Evolutionary conservation across 1,139 yeast species (phyloP).

Genomic region (Hemisphaericaspora xylofermentans): DNA sequence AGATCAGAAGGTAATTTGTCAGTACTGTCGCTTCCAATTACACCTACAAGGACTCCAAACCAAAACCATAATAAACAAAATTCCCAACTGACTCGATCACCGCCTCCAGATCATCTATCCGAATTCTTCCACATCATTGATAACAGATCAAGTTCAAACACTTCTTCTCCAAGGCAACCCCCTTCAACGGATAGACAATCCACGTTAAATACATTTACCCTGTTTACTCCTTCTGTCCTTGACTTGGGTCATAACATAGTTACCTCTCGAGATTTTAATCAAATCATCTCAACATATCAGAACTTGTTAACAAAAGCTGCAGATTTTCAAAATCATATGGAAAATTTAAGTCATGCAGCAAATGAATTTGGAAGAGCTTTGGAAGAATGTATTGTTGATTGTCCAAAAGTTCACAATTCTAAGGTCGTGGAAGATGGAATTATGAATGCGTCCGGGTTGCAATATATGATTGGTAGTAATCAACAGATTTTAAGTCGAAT

Average conservation of each 20-base stretch:
- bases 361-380: slow-evolving; percentile 72
- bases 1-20: background rate
- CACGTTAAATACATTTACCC: slow-evolving; percentile 37
- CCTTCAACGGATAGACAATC: slow-evolving; percentile 23
- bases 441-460: slow-evolving; percentile 74
- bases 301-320: slow-evolving; percentile 52
- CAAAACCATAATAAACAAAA: background rate
- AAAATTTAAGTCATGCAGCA: slow-evolving; percentile 58
- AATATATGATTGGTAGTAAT: slow-evolving; percentile 74
- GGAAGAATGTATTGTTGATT: slow-evolving; percentile 48
- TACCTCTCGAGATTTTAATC: slow-evolving; percentile 56
- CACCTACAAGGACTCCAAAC: background rate
- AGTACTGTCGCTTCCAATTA: background rate
- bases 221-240: slow-evolving; percentile 50
- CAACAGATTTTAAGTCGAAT: slow-evolving; percentile 67
- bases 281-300: slow-evolving; percentile 47
- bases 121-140: slow-evolving; percentile 54
- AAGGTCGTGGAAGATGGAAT: slow-evolving; percentile 65
- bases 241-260: slow-evolving; percentile 57
- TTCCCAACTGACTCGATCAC: background rate
- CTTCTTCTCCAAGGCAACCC: slow-evolving; percentile 11
- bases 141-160: slow-evolving; percentile 18
- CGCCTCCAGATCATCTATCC: slow-evolving; percentile 51
- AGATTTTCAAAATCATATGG: slow-evolving; percentile 50
- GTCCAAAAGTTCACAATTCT: slow-evolving; percentile 68